phyloP scores from a whole-genome alignment of 176 grass and related monocot species.

The Pontederia crassipes region DNA sequence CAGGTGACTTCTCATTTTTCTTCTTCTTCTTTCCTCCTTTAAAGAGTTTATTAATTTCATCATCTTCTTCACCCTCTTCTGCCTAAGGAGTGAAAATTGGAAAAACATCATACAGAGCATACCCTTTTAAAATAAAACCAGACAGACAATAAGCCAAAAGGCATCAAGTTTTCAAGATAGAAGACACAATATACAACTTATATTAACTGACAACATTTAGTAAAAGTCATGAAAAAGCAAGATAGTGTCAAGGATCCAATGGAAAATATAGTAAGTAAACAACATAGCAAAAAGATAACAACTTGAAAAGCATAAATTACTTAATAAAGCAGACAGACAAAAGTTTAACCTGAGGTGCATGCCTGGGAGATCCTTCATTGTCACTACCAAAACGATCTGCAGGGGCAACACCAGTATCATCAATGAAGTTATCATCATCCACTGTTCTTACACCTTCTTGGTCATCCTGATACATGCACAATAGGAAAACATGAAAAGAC shows the following conservation, averaged over 20 bases:
- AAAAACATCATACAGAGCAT: background rate
- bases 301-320: background rate
- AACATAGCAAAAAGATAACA: conserved; percentile 1
- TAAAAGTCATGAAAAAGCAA: too few relatives aligned
- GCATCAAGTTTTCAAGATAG: too few relatives aligned
- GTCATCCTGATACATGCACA: conserved; percentile 52
- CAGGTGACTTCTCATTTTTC: conserved; percentile 75
- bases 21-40: conserved; percentile 82
- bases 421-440: conserved; percentile 91
- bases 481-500: background rate
- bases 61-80: conserved; percentile 79
- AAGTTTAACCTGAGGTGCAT: conserved; percentile 54
- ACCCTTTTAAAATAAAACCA: too few relatives aligned
- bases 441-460: conserved; percentile 71
- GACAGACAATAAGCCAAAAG: too few relatives aligned
- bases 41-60: conserved; percentile 75
- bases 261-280: too few relatives aligned
- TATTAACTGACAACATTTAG: too few relatives aligned
- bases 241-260: too few relatives aligned
- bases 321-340: background rate
- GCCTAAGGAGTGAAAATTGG: conserved; percentile 33
- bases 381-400: conserved; percentile 81
- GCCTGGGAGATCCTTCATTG: conserved; percentile 54
- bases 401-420: conserved; percentile 78
- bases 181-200: too few relatives aligned